These are phyloP conservation scores for Globisporangium nodosum DNA, from an alignment of 352 stramenopile genomes.

Conservation along the genomic window DNA sequence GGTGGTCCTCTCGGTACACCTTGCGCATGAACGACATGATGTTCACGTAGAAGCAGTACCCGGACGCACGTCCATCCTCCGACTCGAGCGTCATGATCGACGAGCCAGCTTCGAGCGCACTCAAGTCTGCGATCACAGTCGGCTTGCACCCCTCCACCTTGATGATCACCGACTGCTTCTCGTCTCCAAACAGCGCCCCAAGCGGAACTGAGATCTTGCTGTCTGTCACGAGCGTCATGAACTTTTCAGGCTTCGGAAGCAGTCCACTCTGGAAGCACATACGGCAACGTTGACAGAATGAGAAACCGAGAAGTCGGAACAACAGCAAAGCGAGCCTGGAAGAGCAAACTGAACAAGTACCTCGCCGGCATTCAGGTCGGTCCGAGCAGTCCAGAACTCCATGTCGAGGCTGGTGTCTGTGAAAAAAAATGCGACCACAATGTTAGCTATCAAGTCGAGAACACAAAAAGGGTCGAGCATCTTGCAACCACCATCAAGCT, in stretches of 20 bases:
- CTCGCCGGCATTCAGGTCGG: slow-evolving; percentile 39
- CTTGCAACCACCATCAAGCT: not conserved
- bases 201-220: slow-evolving; percentile 85
- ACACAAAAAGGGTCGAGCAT: too few species aligned
- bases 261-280: slow-evolving; percentile 23
- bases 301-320: not conserved
- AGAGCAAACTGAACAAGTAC: slow-evolving; percentile 14
- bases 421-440: slow-evolving; percentile 2
- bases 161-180: slow-evolving; percentile 79
- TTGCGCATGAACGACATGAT: slow-evolving; percentile 80
- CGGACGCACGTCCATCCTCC: slow-evolving; percentile 42
- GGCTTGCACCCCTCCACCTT: slow-evolving; percentile 81
- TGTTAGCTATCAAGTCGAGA: slow-evolving; percentile 1
- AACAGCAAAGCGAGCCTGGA: not conserved
- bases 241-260: slow-evolving; percentile 32
- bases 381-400: slow-evolving; percentile 73
- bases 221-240: slow-evolving; percentile 46
- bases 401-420: slow-evolving; percentile 75
- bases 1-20: slow-evolving; percentile 84
- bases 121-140: slow-evolving; percentile 74
- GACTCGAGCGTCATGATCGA: slow-evolving; percentile 69
- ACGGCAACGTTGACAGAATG: not conserved
- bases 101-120: slow-evolving; percentile 47
- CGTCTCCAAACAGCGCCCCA: slow-evolving; percentile 70
- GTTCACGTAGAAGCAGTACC: slow-evolving; percentile 85